Base-by-base conservation (phyloP, 2,329 filamentous ascomycete genomes). In the Hymenoscyphus repandus region DNA sequence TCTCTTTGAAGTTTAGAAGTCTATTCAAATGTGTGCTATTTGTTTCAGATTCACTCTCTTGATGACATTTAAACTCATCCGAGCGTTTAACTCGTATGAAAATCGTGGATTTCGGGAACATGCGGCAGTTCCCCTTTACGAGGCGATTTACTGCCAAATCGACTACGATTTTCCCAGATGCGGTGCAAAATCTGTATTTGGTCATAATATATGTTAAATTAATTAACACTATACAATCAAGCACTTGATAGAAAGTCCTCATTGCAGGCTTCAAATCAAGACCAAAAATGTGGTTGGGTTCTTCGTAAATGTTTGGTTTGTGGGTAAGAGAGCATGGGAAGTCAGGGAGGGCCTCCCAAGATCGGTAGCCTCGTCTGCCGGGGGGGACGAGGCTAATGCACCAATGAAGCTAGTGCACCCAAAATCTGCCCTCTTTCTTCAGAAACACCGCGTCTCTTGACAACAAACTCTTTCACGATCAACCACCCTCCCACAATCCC, bases 201-300 rank as follows among this genome's bases (percentile, higher is more conserved):
- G 31, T 13, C 2, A 47, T 65, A 61, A 49, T 59, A 50, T 53
- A 47, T 33, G 51, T 37, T 55, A 49, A 53, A 40, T 13, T 27
- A 4, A 51, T 46, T 57, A 54, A 58, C 62, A 59, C 31, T 37
- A 47, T 37, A 42, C 59, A 53, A 48, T 70, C 64, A 51, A 58
- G 64, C 64, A 65, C 67, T 70, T 63, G 46, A 59, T 64, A 40
- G 70, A 72, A 68, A 70, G 72, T 68, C 56, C 69, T 55, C 50
- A 39, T 45, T 49, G 44, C 38, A 68, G 67, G 71, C 82, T 81
- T 70, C 72, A 73, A 63, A 83, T 83, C 63, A 76, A 88, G 83
- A 79, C 79, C 75, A 83, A 82, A 74, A 77, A 86, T 69, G 73
- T 70, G 64, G 69, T 68, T 66, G 60, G 70, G 71, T 67, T 61